phyloP scores from a whole-genome alignment of 371 early-diverging fungal genomes.

The Zopfochytrium polystomum region DNA sequence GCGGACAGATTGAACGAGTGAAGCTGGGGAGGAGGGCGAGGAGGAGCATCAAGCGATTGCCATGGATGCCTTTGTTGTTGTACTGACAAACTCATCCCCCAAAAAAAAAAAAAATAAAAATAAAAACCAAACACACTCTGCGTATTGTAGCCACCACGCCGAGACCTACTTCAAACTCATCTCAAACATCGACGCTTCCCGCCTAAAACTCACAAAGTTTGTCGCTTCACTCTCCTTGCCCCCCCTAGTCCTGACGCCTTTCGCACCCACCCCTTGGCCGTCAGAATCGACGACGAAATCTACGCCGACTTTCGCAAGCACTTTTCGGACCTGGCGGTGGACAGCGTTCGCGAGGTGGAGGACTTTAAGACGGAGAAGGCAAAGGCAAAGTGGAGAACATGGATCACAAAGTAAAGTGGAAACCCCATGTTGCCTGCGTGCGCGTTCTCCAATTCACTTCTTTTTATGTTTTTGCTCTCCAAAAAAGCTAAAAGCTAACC shows the following conservation, averaged over 20 bases:
- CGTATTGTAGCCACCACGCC: slow-evolving; percentile 64
- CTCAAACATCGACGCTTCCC: slow-evolving; percentile 59
- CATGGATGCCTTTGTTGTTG: too few relatives aligned
- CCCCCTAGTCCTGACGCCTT: not conserved
- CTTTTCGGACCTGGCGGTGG: slow-evolving; percentile 71
- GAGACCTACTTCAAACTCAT: slow-evolving; percentile 87
- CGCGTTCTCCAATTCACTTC: not conserved
- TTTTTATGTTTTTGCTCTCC: not conserved
- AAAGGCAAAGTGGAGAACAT: slow-evolving; percentile 86
- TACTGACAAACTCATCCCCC: too few relatives aligned
- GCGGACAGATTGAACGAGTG: too few relatives aligned
- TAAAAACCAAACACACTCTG: not conserved
- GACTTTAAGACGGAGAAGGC: slow-evolving; percentile 75
- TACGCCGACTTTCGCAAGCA: slow-evolving; percentile 67
- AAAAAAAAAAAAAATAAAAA: not conserved
- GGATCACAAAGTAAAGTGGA: slow-evolving; percentile 58
- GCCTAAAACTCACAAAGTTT: slow-evolving; percentile 77
- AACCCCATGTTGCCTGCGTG: not conserved
- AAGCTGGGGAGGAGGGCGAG: too few relatives aligned
- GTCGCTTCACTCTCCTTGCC: not conserved
- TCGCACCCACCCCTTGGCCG: not conserved
- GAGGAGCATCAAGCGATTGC: too few relatives aligned
- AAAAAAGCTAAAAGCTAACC: slow-evolving; percentile 1
- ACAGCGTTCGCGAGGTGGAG: slow-evolving; percentile 62
- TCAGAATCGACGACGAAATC: slow-evolving; percentile 79